Conservation (phyloP, 2,329 filamentous ascomycete genomes). For the Arthrobotrys iridis region DNA sequence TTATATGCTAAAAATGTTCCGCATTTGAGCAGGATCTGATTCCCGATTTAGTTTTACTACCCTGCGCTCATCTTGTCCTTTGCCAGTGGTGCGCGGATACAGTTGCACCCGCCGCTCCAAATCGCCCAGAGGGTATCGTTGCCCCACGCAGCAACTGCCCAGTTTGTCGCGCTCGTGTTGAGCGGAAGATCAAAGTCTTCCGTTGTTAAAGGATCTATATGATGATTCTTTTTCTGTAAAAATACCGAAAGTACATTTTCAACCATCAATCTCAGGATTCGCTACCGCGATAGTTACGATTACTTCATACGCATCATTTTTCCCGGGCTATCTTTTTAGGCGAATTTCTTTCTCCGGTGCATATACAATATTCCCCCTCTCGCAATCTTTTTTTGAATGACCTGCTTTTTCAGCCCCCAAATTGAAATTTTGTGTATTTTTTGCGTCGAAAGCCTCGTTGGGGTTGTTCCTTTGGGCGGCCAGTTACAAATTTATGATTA, state of each 20-base stretch:
- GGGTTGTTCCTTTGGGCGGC: too few relatives aligned
- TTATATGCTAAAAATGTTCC: neutral
- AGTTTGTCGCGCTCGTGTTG: slow-evolving; percentile 44
- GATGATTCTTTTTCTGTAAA: slow-evolving; percentile 4
- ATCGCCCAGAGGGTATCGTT: slow-evolving; percentile 38
- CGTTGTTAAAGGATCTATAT: slow-evolving; percentile 18
- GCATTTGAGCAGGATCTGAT: neutral
- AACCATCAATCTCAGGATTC: neutral
- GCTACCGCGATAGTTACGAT: neutral
- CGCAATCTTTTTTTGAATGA: neutral
- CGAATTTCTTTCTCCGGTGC: neutral
- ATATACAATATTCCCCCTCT: slow-evolving; percentile 13
- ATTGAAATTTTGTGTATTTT: too few relatives aligned
- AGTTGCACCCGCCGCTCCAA: slow-evolving; percentile 36
- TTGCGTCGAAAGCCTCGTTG: too few relatives aligned
- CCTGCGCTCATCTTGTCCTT: slow-evolving; percentile 47
- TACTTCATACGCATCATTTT: neutral
- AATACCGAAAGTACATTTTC: slow-evolving; percentile 8
- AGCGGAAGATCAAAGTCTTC: slow-evolving; percentile 53
- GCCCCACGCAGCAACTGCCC: slow-evolving; percentile 50
- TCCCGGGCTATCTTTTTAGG: neutral
- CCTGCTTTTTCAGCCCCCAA: neutral
- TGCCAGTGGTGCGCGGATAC: slow-evolving; percentile 53
- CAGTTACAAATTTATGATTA: too few relatives aligned
- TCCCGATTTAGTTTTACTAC: slow-evolving; percentile 29